Percentiles rank a stretch among this genome's conserved stretches.
These are phyloP conservation scores for Aspergillus spinulosporus DNA, from an alignment of 2,329 filamentous ascomycete species.

Conservation along the genomic window DNA sequence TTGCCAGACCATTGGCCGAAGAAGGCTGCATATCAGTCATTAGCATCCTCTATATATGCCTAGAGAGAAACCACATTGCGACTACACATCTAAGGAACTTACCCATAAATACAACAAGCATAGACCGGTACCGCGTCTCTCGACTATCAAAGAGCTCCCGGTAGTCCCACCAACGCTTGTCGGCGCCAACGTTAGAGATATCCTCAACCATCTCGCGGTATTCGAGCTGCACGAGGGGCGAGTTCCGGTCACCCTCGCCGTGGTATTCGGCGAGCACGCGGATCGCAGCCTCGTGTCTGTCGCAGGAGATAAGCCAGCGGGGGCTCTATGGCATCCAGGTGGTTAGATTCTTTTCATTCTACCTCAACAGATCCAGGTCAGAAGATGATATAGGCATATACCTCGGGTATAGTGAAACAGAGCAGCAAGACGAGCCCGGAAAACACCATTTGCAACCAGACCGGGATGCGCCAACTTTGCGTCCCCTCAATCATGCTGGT, in stretches of 20 bases:
- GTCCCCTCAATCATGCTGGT: conserved; percentile 42
- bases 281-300: conserved; percentile 58
- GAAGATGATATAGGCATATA: neutral
- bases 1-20: conserved; percentile 39
- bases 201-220: conserved; percentile 34
- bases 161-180: conserved; percentile 11
- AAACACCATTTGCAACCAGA: conserved; percentile 54
- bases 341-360: no score
- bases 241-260: conserved; percentile 49
- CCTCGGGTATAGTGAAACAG: conserved; percentile 53
- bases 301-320: conserved; percentile 62
- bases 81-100: neutral
- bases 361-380: neutral
- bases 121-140: conserved; percentile 49
- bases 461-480: conserved; percentile 61
- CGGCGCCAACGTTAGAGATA: conserved; percentile 2
- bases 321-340: conserved; percentile 51
- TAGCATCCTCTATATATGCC: neutral
- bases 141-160: conserved; percentile 42
- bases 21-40: conserved; percentile 17
- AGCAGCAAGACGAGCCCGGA: conserved; percentile 50
- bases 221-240: conserved; percentile 33
- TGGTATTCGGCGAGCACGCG: conserved; percentile 60
- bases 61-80: neutral
- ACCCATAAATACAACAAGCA: conserved; percentile 49